Evolutionary conservation across 2,329 filamentous ascomycete species (phyloP).

Genomic region (Fusarium sp.): DNA sequence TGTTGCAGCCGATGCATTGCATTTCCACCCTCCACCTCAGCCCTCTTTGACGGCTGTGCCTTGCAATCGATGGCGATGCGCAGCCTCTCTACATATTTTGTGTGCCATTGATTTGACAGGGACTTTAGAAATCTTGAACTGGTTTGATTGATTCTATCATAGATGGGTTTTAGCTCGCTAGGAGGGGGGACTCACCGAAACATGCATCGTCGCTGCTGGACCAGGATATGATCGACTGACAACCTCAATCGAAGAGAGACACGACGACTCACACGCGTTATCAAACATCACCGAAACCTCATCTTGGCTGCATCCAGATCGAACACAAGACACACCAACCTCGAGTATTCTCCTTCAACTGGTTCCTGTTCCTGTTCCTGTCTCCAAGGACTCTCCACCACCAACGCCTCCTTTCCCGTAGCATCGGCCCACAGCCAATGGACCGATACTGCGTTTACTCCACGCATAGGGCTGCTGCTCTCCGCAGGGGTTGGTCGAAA

Average conservation of each 20-base stretch:
- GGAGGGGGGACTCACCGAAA: constrained; percentile 1
- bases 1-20: constrained; percentile 32
- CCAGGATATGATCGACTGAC: constrained; percentile 9
- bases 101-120: background rate
- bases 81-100: constrained; percentile 30
- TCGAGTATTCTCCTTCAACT: constrained; percentile 13
- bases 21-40: constrained; percentile 43
- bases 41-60: constrained; percentile 42
- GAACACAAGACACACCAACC: constrained; percentile 4
- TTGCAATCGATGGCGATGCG: constrained; percentile 35
- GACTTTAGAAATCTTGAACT: background rate
- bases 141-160: background rate
- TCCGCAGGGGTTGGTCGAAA: constrained; percentile 28
- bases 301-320: background rate
- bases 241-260: background rate
- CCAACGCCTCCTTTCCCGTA: constrained; percentile 16
- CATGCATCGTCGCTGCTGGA: background rate
- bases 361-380: constrained; percentile 9
- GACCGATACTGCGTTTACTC: constrained; percentile 30
- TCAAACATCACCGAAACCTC: background rate
- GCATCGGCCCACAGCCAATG: constrained; percentile 33
- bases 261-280: background rate
- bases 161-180: background rate
- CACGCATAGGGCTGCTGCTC: constrained; percentile 44
- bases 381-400: background rate